Base-by-base conservation (phyloP, 2,329 filamentous ascomycete genomes). In the Coniochaeta sp. region DNA sequence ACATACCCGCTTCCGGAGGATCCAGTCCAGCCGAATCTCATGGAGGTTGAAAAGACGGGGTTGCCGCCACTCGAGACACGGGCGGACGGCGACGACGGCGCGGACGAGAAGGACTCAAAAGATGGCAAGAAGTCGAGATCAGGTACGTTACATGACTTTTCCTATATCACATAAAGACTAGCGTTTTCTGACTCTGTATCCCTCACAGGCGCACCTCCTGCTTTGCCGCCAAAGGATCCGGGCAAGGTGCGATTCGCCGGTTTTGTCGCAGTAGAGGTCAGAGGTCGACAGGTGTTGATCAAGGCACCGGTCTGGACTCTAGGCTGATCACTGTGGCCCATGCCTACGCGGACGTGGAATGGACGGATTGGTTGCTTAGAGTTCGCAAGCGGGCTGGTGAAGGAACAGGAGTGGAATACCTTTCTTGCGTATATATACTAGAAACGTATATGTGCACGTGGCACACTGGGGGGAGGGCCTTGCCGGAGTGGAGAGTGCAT, bases 1-100 rank as follows among this genome's bases (percentile, higher is more conserved):
- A 86, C 89, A 63, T 97, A 96, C 71, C 92, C 93, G 58, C 77
- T 88, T 61, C 93, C 95, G 0, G 90, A 90, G 50, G 84, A 89
- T 52, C 73, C 80, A 47, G 80, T 98, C 61, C 81, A 88, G 62
- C 78, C 85, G 1, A 83, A 88, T 5, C 81, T 90, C 64, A 97
- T 98, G 93, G 96, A 96, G 69, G 76, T 91, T 4, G 95, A 98
- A 71, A 84, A 98, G 77, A 73, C 76, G 12, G 80, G 80, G 0
- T 77, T 93, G 38, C 89, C 89, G 1, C 74, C 85, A 0, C 74
- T 92, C 43, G 81, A 81, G 54, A 76, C 68, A 62, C 75, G 73
- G 62, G 68, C 67, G 1, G 77, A 78, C n/a, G 70, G 69, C 22
- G 71, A 71, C 6, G 76, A 77, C 36, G 75, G 77, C 63, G 73